Base-by-base conservation (phyloP, 805 yeast species). In the Metschnikowia lochheadii region DNA sequence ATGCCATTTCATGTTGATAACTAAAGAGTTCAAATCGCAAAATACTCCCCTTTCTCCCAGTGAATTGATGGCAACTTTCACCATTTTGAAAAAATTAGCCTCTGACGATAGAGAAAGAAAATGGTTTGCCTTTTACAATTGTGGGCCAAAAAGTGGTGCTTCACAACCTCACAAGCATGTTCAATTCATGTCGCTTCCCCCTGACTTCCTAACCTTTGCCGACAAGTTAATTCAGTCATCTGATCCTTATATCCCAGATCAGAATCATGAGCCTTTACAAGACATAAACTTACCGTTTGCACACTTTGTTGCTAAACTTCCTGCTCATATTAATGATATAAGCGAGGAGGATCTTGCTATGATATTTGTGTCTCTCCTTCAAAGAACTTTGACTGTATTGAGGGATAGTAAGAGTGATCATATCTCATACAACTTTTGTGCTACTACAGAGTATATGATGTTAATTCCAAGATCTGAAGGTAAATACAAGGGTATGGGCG, bases 121-220 rank as follows among this genome's bases (percentile, higher is more conserved):
- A 50, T 85, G 87, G 76, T 75, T 91, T 64, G 90, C 90, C 0
- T 92, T 92, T 67, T 92, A 82, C 77, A 92, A 92, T 67, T 83
- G 89, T 62, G 99, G 99, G 6, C 82, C 83, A 17, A 77, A 82
- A 58, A 82, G 95, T 54, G 99, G 98, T 1, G 96, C 96, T n/a
- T 89, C 97, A 0, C 94, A 90, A 62, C 85, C 87, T 44, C 99
- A 92, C 70, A 89, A 88, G 64, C 99, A 92, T 68, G 68, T 94
- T 55, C 99, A 94, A 68, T 83, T 91, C 67, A 73, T 92, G 78
- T 75, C 82, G 40, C 71, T 87, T 40, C 95, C 96, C 1, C 64
- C 69, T 6, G 69, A 74, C 20, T 84, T 82, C 63, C 67, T 66
- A 1, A 79, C 87, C 6, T 82, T 79, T 63, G 85, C 88, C 46